Conservation (phyloP, 441 rosid genomes). For the Populus hybrid region DNA sequence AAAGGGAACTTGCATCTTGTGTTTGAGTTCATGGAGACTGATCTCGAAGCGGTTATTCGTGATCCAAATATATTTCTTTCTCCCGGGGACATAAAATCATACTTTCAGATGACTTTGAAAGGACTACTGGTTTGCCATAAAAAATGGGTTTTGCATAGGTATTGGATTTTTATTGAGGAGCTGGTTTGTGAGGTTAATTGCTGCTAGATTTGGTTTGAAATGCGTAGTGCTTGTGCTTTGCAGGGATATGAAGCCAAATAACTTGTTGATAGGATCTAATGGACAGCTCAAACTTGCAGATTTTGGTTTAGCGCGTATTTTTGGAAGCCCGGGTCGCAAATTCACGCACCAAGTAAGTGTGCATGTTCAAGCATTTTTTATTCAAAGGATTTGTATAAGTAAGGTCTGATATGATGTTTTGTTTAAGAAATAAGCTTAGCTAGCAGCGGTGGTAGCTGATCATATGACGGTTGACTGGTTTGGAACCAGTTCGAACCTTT, state of each 20-base stretch:
- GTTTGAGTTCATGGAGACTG: slow-evolving; percentile 97
- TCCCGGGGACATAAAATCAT: slow-evolving; percentile 90
- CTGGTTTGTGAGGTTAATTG: slow-evolving; percentile 14
- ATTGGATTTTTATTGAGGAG: background rate
- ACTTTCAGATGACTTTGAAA: slow-evolving; percentile 82
- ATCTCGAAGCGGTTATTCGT: slow-evolving; percentile 92
- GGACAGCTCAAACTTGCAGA: slow-evolving; percentile 95
- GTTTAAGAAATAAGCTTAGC: background rate
- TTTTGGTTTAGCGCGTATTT: slow-evolving; percentile 91
- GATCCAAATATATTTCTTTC: slow-evolving; percentile 80
- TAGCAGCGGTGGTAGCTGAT: background rate
- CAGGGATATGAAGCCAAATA: slow-evolving; percentile 99
- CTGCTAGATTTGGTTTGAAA: slow-evolving; percentile 13
- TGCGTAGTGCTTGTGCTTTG: slow-evolving; percentile 19
- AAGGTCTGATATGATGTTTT: background rate
- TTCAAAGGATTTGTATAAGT: background rate
- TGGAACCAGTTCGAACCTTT: background rate
- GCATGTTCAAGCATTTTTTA: background rate
- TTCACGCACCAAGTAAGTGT: slow-evolving; percentile 82
- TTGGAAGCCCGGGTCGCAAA: slow-evolving; percentile 88
- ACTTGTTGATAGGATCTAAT: slow-evolving; percentile 79
- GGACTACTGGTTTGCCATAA: slow-evolving; percentile 80
- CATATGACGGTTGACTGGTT: background rate
- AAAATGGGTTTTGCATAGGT: slow-evolving; percentile 97
- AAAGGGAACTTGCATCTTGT: slow-evolving; percentile 94